Evolutionary conservation across 1,284 basidiomycete species (phyloP).

Genomic region (Leucoagaricus sp.): DNA sequence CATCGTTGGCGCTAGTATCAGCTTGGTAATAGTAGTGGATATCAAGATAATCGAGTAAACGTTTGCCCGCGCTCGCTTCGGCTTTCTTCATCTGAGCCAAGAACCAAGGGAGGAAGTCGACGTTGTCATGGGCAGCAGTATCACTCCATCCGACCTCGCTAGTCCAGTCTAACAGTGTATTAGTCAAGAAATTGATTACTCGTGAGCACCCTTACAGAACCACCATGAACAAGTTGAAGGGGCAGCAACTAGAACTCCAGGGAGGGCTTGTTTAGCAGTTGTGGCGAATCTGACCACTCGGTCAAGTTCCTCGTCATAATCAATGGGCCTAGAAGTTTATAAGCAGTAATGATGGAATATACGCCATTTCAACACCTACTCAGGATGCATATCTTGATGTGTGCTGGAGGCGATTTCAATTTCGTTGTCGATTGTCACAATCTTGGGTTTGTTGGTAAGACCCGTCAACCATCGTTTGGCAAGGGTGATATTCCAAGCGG

Average conservation of each 20-base stretch:
- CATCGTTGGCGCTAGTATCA: conserved; percentile 52
- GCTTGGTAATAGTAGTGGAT: conserved; percentile 54
- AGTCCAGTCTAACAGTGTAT: conserved; percentile 42
- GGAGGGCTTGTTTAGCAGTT: conserved; percentile 44
- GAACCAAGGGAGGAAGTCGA: conserved; percentile 57
- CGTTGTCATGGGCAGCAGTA: conserved; percentile 47
- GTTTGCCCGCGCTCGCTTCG: conserved; percentile 35
- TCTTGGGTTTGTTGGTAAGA: conserved; percentile 44
- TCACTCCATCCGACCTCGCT: conserved; percentile 47
- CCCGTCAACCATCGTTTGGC: conserved; percentile 44
- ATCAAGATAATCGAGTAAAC: conserved; percentile 51
- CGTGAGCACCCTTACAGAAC: conserved; percentile 45
- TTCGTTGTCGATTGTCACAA: conserved; percentile 52
- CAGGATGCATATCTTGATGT: conserved; percentile 54
- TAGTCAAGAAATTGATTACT: not conserved
- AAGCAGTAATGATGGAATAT: conserved; percentile 1
- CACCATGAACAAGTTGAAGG: conserved; percentile 54
- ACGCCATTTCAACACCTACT: conserved; percentile 24
- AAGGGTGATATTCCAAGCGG: conserved; percentile 44
- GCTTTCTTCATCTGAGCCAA: conserved; percentile 44
- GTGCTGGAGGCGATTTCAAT: conserved; percentile 54
- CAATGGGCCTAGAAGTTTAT: conserved; percentile 32
- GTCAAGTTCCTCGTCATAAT: conserved; percentile 49
- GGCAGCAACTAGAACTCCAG: conserved; percentile 43
- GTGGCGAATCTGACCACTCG: conserved; percentile 43